Conservation (phyloP, 495 filamentous ascomycete species). For the Neurospora tetrasperma region DNA sequence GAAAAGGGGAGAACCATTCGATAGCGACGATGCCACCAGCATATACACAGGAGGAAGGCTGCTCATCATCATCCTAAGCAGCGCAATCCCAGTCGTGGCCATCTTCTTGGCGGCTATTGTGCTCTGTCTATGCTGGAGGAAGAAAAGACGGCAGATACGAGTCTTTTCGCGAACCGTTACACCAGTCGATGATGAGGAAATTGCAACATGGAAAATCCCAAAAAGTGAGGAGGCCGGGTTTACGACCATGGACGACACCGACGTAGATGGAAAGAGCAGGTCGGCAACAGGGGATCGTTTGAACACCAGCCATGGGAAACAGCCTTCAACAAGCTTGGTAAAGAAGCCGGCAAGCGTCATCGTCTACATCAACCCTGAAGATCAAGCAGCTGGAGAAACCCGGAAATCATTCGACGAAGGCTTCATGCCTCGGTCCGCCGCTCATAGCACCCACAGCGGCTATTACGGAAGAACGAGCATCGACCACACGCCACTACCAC, state of each 20-base stretch:
- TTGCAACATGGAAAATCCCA: constrained; percentile 38
- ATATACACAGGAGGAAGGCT: background rate
- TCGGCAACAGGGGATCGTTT: constrained; percentile 13
- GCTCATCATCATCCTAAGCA: constrained; percentile 33
- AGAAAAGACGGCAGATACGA: constrained; percentile 22
- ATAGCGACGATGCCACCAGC: background rate
- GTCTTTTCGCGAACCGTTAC: constrained; percentile 35
- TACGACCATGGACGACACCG: constrained; percentile 9
- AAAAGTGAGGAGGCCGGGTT: constrained; percentile 14
- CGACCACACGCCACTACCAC: constrained; percentile 27
- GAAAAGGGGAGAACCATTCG: background rate
- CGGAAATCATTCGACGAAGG: constrained; percentile 26
- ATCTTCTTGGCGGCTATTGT: constrained; percentile 24
- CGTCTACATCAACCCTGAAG: constrained; percentile 26
- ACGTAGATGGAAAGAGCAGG: constrained; percentile 11
- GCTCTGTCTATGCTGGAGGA: constrained; percentile 22
- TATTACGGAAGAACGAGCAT: constrained; percentile 23
- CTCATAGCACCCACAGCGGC: constrained; percentile 6
- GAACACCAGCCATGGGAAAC: constrained; percentile 21
- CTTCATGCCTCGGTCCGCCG: constrained; percentile 23
- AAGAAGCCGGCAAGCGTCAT: constrained; percentile 34
- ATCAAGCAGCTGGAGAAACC: constrained; percentile 1
- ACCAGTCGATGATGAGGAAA: constrained; percentile 43
- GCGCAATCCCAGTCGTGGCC: constrained; percentile 28
- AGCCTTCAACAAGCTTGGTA: constrained; percentile 27